A percentile compares a stretch with the other conserved stretches of the same genome.
Conservation (phyloP, 2,329 filamentous ascomycete species). For the Taxawa tesnikishii region DNA sequence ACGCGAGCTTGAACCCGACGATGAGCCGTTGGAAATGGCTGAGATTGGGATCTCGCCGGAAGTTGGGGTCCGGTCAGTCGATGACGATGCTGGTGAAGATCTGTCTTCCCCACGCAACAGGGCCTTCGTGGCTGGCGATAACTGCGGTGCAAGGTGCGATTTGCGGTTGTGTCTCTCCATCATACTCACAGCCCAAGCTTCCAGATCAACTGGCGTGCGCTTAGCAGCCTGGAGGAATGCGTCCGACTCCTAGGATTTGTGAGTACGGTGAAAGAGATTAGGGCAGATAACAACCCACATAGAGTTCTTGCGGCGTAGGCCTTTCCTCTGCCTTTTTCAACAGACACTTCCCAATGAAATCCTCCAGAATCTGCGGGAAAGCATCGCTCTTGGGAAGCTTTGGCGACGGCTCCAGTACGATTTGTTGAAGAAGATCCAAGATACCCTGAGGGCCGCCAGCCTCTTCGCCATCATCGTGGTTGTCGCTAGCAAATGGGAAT, state of each 20-base stretch:
- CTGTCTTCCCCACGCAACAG: conserved; percentile 44
- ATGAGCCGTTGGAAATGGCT: conserved; percentile 15
- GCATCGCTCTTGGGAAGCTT: conserved; percentile 93
- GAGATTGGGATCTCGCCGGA: conserved; percentile 18
- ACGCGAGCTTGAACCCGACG: conserved; percentile 14
- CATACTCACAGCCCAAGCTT: conserved; percentile 85
- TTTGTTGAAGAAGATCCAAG: conserved; percentile 88
- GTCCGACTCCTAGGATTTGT: conserved; percentile 61
- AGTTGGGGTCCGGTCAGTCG: conserved; percentile 15
- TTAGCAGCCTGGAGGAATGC: conserved; percentile 94
- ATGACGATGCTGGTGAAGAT: conserved; percentile 8
- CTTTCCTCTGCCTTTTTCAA: conserved; percentile 79
- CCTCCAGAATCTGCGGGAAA: conserved; percentile 86
- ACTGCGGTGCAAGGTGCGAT: conserved; percentile 74
- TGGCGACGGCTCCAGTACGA: conserved; percentile 90
- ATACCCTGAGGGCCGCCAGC: conserved; percentile 76
- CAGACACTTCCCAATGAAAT: conserved; percentile 94
- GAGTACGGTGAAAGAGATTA: conserved; percentile 7
- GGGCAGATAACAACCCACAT: conserved; percentile 45
- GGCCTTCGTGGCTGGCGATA: conserved; percentile 67
- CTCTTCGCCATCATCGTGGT: conserved; percentile 58
- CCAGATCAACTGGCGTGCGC: conserved; percentile 84
- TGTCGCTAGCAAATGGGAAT: conserved; percentile 83
- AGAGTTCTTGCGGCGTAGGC: conserved; percentile 86
- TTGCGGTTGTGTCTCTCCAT: conserved; percentile 95